These are phyloP conservation scores for Microbotryum intermedium DNA, from an alignment of 1,284 basidiomycete species.

Conservation along the genomic window DNA sequence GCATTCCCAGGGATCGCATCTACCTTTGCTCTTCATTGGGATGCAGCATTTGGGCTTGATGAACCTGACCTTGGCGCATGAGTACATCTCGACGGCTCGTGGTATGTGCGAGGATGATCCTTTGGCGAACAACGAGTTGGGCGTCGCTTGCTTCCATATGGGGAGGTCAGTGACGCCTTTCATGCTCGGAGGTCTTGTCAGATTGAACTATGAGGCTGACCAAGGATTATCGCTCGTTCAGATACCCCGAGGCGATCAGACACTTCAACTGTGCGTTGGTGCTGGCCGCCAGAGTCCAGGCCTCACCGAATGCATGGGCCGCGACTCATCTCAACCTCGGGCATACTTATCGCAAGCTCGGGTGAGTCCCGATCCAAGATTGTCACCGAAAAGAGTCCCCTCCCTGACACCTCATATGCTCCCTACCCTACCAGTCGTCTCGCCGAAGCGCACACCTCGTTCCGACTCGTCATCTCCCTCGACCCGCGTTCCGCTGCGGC, in stretches of 20 bases:
- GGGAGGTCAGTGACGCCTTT: slow-evolving; percentile 54
- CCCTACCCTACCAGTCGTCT: slow-evolving; percentile 48
- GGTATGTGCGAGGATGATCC: slow-evolving; percentile 78
- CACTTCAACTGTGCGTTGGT: slow-evolving; percentile 65
- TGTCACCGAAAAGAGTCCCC: background rate
- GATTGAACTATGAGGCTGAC: background rate
- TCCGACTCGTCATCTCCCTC: slow-evolving; percentile 66
- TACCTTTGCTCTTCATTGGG: slow-evolving; percentile 90
- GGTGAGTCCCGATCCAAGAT: slow-evolving; percentile 45
- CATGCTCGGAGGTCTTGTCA: background rate
- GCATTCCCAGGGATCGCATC: slow-evolving; percentile 90
- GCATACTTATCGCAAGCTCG: slow-evolving; percentile 69
- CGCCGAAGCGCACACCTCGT: slow-evolving; percentile 56
- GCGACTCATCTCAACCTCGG: slow-evolving; percentile 84
- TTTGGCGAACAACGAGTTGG: slow-evolving; percentile 80
- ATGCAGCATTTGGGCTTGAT: slow-evolving; percentile 95
- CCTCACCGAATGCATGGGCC: slow-evolving; percentile 71
- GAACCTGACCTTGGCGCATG: slow-evolving; percentile 70
- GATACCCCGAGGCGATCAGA: slow-evolving; percentile 59
- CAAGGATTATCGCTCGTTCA: slow-evolving; percentile 33
- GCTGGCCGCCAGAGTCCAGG: slow-evolving; percentile 69
- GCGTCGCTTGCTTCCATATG: slow-evolving; percentile 81
- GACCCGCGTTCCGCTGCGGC: slow-evolving; percentile 69
- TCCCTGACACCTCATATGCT: background rate
- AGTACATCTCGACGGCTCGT: slow-evolving; percentile 73